Percentiles rank a stretch among this genome's conserved stretches.
Conservation (phyloP, 345 rosid species). For the Hevea brasiliensis region DNA sequence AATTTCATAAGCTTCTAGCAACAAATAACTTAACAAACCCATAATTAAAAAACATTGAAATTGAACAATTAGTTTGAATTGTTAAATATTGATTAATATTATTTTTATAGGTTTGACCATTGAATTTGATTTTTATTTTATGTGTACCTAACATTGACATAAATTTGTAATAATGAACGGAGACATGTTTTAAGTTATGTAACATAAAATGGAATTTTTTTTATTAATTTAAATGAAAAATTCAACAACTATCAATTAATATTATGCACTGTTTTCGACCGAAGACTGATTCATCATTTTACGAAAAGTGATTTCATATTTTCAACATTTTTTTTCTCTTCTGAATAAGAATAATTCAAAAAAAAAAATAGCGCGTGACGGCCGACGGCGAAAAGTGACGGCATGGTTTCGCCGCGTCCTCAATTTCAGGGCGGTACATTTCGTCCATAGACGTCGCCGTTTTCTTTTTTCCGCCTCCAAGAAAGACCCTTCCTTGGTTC, state of each 20-base stretch:
- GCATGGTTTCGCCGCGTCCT: slow-evolving; percentile 2
- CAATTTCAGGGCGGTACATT: not conserved
- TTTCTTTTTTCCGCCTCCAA: not conserved
- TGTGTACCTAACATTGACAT: not conserved
- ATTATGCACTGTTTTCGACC: not conserved
- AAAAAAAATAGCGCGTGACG: not conserved
- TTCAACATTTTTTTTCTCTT: not conserved
- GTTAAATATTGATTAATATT: not conserved
- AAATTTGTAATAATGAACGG: not conserved
- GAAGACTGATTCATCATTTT: not conserved
- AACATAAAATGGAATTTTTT: not conserved
- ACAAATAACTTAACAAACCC: too few species aligned
- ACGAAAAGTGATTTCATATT: not conserved
- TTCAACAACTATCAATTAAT: not conserved
- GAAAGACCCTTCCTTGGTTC: not conserved
- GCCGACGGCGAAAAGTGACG: not conserved
- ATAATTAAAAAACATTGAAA: too few species aligned
- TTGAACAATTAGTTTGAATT: not conserved
- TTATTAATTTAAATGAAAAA: too few species aligned
- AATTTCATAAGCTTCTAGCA: too few species aligned
- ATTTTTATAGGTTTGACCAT: not conserved
- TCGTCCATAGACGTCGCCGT: not conserved
- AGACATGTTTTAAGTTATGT: slow-evolving; percentile 1
- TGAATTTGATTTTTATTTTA: not conserved
- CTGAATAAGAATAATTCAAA: not conserved